Percentiles rank a stretch among this genome's conserved stretches.
Conservation (phyloP, 805 yeast species). For the Cyberlindnera misumaiensis region DNA sequence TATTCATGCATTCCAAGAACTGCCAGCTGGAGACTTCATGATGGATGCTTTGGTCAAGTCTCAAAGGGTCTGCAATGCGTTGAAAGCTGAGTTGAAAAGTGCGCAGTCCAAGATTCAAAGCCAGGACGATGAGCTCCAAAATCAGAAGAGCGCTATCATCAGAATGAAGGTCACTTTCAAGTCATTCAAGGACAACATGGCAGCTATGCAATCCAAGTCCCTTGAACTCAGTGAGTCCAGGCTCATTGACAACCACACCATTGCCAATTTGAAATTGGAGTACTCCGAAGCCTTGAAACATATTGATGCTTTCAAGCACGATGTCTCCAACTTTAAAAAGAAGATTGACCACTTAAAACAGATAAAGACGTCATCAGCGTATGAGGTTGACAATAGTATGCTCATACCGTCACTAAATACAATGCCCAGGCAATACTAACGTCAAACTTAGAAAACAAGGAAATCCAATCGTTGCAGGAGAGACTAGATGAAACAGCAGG, state of each 20-base stretch:
- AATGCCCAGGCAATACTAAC: constrained; percentile 14
- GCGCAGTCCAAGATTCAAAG: constrained; percentile 22
- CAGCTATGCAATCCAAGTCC: constrained; percentile 19
- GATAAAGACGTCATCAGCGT: constrained; percentile 15
- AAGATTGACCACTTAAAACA: constrained; percentile 23
- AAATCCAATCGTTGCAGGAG: constrained; percentile 28
- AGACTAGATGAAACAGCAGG: constrained; percentile 39
- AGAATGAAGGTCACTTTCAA: constrained; percentile 19
- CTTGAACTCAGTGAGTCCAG: constrained; percentile 20
- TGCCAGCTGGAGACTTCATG: constrained; percentile 29
- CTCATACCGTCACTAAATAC: neutral
- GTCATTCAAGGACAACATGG: constrained; percentile 19
- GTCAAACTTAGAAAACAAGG: constrained; percentile 22
- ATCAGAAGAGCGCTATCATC: constrained; percentile 18
- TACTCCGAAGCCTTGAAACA: constrained; percentile 13
- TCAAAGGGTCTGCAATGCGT: constrained; percentile 28
- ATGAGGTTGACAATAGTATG: constrained; percentile 20
- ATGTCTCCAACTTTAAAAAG: constrained; percentile 17
- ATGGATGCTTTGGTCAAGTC: constrained; percentile 34
- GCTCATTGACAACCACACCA: constrained; percentile 14
- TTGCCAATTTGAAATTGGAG: constrained; percentile 22
- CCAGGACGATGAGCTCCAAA: constrained; percentile 21
- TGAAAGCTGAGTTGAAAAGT: constrained; percentile 27
- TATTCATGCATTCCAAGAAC: constrained; percentile 1
- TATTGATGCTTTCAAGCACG: constrained; percentile 18